Conservation (phyloP, 75 land plant species). For the Selaginella tamariscina region DNA sequence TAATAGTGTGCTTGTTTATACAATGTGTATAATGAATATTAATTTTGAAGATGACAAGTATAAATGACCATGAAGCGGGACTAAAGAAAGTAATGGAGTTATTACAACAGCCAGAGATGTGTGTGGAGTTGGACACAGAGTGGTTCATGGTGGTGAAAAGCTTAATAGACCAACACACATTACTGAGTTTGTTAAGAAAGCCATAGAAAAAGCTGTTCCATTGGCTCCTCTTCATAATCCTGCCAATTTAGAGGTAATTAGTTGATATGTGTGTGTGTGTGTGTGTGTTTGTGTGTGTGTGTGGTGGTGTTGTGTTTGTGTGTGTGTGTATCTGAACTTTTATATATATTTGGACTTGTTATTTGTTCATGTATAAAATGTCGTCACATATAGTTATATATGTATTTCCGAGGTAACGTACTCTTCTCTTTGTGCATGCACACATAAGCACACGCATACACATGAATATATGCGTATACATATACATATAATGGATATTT, state of each 20-base stretch:
- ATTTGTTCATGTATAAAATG: not conserved
- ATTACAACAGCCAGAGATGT: constrained; percentile 19
- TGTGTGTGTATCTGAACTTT: not conserved
- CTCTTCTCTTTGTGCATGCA: too few relatives aligned
- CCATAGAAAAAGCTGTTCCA: constrained; percentile 27
- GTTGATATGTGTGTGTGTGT: too few relatives aligned
- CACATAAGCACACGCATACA: too few relatives aligned
- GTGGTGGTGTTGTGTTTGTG: too few relatives aligned
- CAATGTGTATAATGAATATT: constrained; percentile 2
- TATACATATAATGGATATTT: too few relatives aligned
- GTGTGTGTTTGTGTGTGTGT: too few relatives aligned
- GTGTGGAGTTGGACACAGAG: constrained; percentile 35
- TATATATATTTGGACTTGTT: not conserved
- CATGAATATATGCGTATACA: too few relatives aligned
- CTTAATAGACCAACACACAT: constrained; percentile 23
- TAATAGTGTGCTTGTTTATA: constrained; percentile 2
- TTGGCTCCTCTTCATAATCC: constrained; percentile 43
- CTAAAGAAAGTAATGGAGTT: constrained; percentile 37
- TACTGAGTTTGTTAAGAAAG: constrained; percentile 31
- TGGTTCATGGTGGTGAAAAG: constrained; percentile 36
- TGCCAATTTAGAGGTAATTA: constrained; percentile 31
- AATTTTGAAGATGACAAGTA: constrained; percentile 20
- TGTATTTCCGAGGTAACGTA: too few relatives aligned
- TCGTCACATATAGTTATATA: not conserved
- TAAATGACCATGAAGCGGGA: constrained; percentile 25